A percentile compares a stretch with the other conserved stretches of the same genome.
Conservation (phyloP, 2,329 filamentous ascomycete species). For the Colletotrichum musae region DNA sequence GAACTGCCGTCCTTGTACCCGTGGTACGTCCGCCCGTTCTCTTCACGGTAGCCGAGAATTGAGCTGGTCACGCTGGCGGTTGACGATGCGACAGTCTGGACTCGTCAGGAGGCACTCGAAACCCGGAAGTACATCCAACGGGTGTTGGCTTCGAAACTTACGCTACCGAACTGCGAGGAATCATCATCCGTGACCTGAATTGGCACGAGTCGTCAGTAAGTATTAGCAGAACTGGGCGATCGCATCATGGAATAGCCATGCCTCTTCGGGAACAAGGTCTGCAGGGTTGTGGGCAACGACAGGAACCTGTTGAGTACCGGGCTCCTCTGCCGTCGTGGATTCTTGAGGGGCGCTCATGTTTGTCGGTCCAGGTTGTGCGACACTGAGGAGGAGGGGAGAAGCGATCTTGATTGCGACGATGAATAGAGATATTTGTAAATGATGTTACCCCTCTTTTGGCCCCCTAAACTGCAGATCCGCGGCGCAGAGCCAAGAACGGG, state of each 20-base stretch:
- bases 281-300: conserved; percentile 3
- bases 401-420: no score
- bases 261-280: neutral
- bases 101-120: no score
- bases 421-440: no score
- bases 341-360: no score
- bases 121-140: no score
- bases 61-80: conserved; percentile 50
- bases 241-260: neutral
- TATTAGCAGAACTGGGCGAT: neutral
- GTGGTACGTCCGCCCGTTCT: conserved; percentile 11
- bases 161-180: neutral
- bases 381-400: no score
- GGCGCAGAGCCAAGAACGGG: no score
- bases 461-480: no score
- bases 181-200: neutral
- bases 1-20: conserved; percentile 24
- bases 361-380: no score
- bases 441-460: no score
- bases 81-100: conserved; percentile 6
- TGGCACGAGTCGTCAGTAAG: neutral
- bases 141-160: neutral
- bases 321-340: no score
- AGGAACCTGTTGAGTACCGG: neutral
- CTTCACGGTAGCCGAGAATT: conserved; percentile 37